Evolutionary conservation across 176 grass and related monocot genomes (phyloP), one percentile per base, ranked within the genome.

Genomic region (Rhynchospora tenuis): DNA sequence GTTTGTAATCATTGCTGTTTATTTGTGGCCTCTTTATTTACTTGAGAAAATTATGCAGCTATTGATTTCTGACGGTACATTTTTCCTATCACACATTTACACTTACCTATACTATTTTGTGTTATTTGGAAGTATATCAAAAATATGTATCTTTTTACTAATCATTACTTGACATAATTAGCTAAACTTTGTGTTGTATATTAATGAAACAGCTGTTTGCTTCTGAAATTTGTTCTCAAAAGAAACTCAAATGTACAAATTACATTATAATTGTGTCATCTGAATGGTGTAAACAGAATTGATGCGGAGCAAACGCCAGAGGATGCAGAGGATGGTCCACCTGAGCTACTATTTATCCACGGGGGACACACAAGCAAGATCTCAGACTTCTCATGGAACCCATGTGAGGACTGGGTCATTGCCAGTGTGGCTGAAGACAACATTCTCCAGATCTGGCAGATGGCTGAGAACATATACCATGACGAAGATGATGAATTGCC

Each of bases 401-500:
- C 91, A 2, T 91, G 91, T 0, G 96, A 99, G 88, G 96, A 99
- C 55, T 99, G 96, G 96, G 89, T 99, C 59, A 23, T 99, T 52
- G 89, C 93, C 23, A 95, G 96, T 10, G 96, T 99, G 2, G 96
- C 93, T 1, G 93, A 99, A 84, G 93, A 99, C 79, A 99, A 99
- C 88, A 99, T 99, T 74, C 88, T 99, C 84, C 96, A 99, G 88
- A 99, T 99, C 85, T 99, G 96, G 96, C 96, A 99, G 77, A 99
- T 99, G 96, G 93, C 96, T 0, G 96, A 99, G 88, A 99, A 95
- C 80, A 99, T 99, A 67, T 99, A 95, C 83, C 91, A 95, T 66
- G 96, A 99, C 13, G 96, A 99, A 28, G 96, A 99, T 83, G 96
- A 99, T 86, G 96, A 95, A 80, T 71, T 95, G 59, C 92, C 85